Evolutionary conservation across 1,284 basidiomycete genomes (phyloP), one percentile per base, ranked within the genome.

Genomic region (Malassezia furfur): DNA sequence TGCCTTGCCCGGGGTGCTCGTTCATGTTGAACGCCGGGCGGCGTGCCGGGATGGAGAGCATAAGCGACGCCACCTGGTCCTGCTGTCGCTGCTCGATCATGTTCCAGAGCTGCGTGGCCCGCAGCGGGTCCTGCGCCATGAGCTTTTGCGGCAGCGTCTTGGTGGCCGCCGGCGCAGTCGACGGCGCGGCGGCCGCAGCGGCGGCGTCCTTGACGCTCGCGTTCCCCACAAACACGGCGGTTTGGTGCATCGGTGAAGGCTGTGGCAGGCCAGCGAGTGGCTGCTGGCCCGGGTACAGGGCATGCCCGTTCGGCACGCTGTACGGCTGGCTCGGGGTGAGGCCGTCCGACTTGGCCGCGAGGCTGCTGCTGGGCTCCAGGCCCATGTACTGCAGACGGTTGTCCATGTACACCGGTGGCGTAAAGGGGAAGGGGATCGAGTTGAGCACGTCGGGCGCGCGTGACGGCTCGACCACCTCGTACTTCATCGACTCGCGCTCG

Each of bases 341-440:
- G 32, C 8, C 15, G 2, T 64, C 52, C 59, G 51, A 50, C 59
- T 55, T 10, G 58, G 57, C 17, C 11, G 25, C 43, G 10, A 45
- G 21, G 9, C 9, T n/a, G 43, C 25, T 19, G 22, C 54, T 50
- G 30, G 25, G 7, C 14, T 68, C 66, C 51, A 63, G 50, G 43
- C 47, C 52, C 54, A 67, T 30, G 57, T 61, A 63, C 28, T 60
- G 65, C 17, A 52, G 48, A 7, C 65, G 57, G 34, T 58, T 48
- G 31, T 64, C 62, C 30, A 64, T 52, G 30, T 65, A 62, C 2
- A 66, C 57, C 1, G 68, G 68, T 3, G 68, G 68, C 30, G 68
- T 71, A 41, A 67, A 71, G 10, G 68, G 68, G 46, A 66, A 71
- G 3, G 62, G 55, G 48, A 71, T 66, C 9, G 66, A 64, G 32